These are phyloP conservation scores for Eimeria tenella DNA, from an alignment of 169 alveolate species.

Conservation along the genomic window DNA sequence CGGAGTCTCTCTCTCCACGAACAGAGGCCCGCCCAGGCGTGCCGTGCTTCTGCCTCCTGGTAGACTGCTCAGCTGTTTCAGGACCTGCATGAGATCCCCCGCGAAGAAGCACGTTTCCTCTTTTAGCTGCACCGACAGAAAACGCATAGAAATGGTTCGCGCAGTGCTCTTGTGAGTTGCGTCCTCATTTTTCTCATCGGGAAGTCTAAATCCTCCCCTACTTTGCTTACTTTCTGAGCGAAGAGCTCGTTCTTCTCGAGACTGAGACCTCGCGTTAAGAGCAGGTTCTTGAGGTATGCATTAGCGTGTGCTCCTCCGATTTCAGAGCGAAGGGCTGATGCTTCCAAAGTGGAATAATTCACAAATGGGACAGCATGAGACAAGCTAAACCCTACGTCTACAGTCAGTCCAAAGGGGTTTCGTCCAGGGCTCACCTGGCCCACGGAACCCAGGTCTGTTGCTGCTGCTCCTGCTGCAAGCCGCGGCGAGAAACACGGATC, in stretches of 20 bases:
- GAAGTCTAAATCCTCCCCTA: neutral
- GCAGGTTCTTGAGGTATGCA: conserved; percentile 86
- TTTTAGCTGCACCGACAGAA: conserved; percentile 24
- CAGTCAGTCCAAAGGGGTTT: conserved; percentile 87
- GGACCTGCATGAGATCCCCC: conserved; percentile 28
- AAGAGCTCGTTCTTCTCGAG: conserved; percentile 90
- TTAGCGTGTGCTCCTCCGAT: conserved; percentile 88
- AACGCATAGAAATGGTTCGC: too few relatives aligned
- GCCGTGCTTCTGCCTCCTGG: conserved; percentile 60
- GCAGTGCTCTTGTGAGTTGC: too few relatives aligned
- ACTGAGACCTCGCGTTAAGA: conserved; percentile 86
- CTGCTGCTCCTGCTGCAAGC: conserved; percentile 47
- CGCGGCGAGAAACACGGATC: conserved; percentile 69
- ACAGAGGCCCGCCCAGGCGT: conserved; percentile 32
- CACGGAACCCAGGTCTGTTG: conserved; percentile 18
- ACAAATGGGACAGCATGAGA: conserved; percentile 88
- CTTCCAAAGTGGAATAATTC: conserved; percentile 86
- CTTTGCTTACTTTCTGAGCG: conserved; percentile 85
- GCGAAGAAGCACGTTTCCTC: conserved; percentile 59
- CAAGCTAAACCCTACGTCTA: conserved; percentile 91
- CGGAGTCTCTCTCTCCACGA: conserved; percentile 48
- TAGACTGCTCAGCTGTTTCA: neutral
- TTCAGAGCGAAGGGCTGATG: conserved; percentile 88
- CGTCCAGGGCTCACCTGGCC: conserved; percentile 74
- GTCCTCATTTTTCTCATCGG: neutral